Evolutionary conservation across 768 basidiomycete species (phyloP), one percentile per base, ranked within the genome.

Genomic region (Pisolithus orientalis): DNA sequence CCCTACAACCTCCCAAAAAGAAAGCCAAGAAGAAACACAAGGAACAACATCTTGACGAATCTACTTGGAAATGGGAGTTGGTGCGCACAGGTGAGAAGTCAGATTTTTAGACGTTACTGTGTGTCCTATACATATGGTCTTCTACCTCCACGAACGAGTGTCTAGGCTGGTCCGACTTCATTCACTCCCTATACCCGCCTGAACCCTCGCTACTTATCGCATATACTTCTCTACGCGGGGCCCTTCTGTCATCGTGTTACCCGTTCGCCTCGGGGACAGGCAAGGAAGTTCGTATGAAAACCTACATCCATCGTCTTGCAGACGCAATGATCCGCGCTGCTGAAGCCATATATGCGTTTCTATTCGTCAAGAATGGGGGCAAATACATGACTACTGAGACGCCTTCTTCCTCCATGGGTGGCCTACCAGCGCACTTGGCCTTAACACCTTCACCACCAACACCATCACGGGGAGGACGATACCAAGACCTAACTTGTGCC

Each of bases 11-110:
- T 25, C 59, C 60, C 10, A 65, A 57, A 50, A 67, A 68, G 49
- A 66, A 58, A 47, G 59, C 38, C 37, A 66, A 62, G 53, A 67
- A 61, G 48, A 59, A 53, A 6, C 32, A 45, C 7, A 64, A 56
- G 28, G 57, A 53, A 32, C 57, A 48, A 38, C 59, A 55, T 25
- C 44, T 44, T 21, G 21, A 9, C 8, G 25, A 34, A 6, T 4
- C 45, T 14, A 55, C 58, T 37, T 58, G 56, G 53, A 52, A 39
- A 25, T 66, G 66, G 64, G 53, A 64, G 28, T 57, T 57, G 54
- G 51, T 38, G 27, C 56, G 60, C 21, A 44, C 54, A 11, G 59
- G 66, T 61, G 6, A 3, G 39, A 52, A 51, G 11, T 6, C 39
- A n/a, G 13, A 14, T 24, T 21, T 5, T 48, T 29, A 13, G 7